Evolutionary conservation across 2,329 filamentous ascomycete species (phyloP), one percentile per base, ranked within the genome.

Genomic region (Myriosclerotinia scirpicola): DNA sequence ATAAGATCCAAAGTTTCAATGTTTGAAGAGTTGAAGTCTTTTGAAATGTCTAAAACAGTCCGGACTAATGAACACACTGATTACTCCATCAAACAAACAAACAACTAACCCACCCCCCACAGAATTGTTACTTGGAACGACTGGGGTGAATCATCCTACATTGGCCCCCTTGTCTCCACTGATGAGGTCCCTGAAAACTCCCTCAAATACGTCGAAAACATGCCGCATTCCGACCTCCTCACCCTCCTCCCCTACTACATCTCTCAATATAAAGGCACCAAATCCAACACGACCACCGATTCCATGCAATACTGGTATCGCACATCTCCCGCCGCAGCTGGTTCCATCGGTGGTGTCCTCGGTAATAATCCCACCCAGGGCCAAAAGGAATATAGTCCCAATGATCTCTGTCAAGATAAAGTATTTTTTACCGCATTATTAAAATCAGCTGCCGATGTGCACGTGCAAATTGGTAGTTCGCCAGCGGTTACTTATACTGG

Each of bases 131-230:
- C 80, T n/a, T 80, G 74, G 82, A 84, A 84, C 69, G 83, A 85
- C 69, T 85, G 79, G 66, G 83, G 82, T 12, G 83, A 85, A 72
- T 78, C 81, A 0, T 80, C 83, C 71, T 84, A 85, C 71, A 81
- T 84, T 54, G 81, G 81, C 14, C 81, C 83, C 0, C 73, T 85
- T 55, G 74, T 78, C 55, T 76, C 81, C 11, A 22, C 54, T 9
- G 54, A 42, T 15, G 71, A 73, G 62, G 78, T 80, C 3, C 79
- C 80, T 55, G 74, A 65, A 40, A 76, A 71, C 60, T 82, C 84
- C 3, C 79, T 77, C 64, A 75, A 77, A 69, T 87, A 85, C 70
- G 82, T 81, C 54, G 67, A 78, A 30, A 77, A 78, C 67, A 79
- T 81, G 74, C 79, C 80, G 5, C 84, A 87, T 73, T 80, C 82